A percentile compares a stretch with the other conserved stretches of the same genome.
Evolutionary conservation across 495 filamentous ascomycete species (phyloP).

Genomic region (Apodospora peruviana): DNA sequence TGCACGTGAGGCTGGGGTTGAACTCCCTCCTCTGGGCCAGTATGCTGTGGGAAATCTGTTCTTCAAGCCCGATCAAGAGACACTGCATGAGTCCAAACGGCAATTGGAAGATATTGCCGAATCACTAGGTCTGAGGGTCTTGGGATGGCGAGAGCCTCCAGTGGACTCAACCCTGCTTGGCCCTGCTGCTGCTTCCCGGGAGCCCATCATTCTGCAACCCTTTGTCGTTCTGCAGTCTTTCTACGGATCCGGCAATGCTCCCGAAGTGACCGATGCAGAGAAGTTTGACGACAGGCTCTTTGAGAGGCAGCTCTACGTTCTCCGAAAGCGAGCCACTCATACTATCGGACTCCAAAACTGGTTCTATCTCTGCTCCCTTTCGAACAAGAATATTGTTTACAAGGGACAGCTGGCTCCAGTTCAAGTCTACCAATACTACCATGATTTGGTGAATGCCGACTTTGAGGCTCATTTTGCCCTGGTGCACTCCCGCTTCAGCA

Average conservation of each 20-base stretch:
- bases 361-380: slow-evolving; percentile 98
- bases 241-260: slow-evolving; percentile 82
- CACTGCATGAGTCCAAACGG: slow-evolving; percentile 77
- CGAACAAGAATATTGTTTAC: slow-evolving; percentile 99
- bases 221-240: slow-evolving; percentile 85
- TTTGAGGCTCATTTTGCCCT: slow-evolving; percentile 97
- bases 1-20: slow-evolving; percentile 77
- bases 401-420: slow-evolving; percentile 95
- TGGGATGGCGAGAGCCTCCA: slow-evolving; percentile 96
- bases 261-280: slow-evolving; percentile 70
- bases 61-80: slow-evolving; percentile 92
- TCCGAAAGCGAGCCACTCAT: slow-evolving; percentile 92
- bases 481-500: slow-evolving; percentile 97
- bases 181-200: slow-evolving; percentile 85
- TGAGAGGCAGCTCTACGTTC: slow-evolving; percentile 88
- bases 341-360: slow-evolving; percentile 94
- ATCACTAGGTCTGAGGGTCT: slow-evolving; percentile 77
- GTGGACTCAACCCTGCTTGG: slow-evolving; percentile 88
- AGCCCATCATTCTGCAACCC: slow-evolving; percentile 91
- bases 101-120: slow-evolving; percentile 90
- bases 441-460: slow-evolving; percentile 94
- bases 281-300: slow-evolving; percentile 81
- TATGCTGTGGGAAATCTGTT: slow-evolving; percentile 98
- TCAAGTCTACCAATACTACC: slow-evolving; percentile 99
- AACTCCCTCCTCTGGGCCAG: slow-evolving; percentile 81